Evolutionary conservation across 2,329 filamentous ascomycete genomes (phyloP), one percentile per base, ranked within the genome.

Genomic region (Epichloe uncinata): DNA sequence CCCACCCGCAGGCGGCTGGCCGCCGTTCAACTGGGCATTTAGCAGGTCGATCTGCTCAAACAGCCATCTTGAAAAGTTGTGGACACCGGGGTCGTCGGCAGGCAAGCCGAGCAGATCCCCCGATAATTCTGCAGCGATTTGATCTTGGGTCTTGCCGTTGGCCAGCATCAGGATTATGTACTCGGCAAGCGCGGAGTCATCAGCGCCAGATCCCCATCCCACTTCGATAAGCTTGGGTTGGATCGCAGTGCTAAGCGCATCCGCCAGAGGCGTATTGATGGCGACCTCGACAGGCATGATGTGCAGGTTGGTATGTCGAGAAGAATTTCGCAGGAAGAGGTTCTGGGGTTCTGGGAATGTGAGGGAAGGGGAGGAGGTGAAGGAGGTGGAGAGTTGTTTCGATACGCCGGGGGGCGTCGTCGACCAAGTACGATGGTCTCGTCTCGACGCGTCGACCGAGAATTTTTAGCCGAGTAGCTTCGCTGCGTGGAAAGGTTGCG

Each of bases 151-250:
- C 68, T 95, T 96, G 60, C 90, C 88, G 69, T 96, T 97, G 54
- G 87, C 87, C 34, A 98, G 79, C 91, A 97, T 96, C 55, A 97
- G 80, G 52, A 97, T 85, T 57, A 98, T 93, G 70, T 97, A 98
- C 70, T 98, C 93, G 52, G 89, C 84, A 52, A 98, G 79, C 37
- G 84, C 83, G 66, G 91, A 88, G 58, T 87, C 85, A 50, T 71
- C 70, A 54, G 84, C 85, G 57, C 84, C 84, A 33, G 85, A 82
- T 54, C 82, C 89, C 91, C 93, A 97, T 60, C 90, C 91, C 57
- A 90, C 84, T 69, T 98, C 91, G 52, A 88, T 80, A 51, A 98
- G 75, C 72, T 97, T 97, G 34, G 87, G 85, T 68, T 93, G 87
- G 55, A 97, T 89, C 41, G 83, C 84, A 59, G 75, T 74, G 64